A percentile compares a stretch with the other conserved stretches of the same genome.
These are phyloP conservation scores for Capsella bursapastoris DNA, from an alignment of 345 rosid species.

Conservation along the genomic window DNA sequence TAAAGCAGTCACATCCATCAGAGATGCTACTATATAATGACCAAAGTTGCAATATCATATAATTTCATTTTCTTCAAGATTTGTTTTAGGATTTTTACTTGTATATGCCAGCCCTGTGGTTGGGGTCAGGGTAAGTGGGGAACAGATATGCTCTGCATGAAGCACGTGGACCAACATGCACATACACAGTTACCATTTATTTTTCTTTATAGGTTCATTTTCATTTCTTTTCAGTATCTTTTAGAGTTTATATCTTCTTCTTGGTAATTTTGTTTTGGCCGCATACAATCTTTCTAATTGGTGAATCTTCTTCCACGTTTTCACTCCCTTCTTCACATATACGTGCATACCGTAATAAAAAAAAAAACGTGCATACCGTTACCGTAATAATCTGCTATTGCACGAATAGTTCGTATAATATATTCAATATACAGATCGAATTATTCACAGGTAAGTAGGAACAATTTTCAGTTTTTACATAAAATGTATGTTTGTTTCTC, in stretches of 20 bases:
- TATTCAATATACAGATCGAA: no score
- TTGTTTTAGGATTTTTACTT: conserved; percentile 33
- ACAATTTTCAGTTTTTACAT: no score
- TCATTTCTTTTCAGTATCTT: not conserved
- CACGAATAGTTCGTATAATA: no score
- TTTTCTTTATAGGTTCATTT: conserved; percentile 28
- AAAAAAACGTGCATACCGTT: no score
- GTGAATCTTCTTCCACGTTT: conserved; percentile 35
- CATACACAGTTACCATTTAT: conserved; percentile 32
- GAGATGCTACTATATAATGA: conserved; percentile 3
- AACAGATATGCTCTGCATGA: conserved; percentile 46
- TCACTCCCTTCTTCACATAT: conserved; percentile 14
- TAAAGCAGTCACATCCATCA: conserved; percentile 25
- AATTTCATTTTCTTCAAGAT: conserved; percentile 17
- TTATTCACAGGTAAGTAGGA: no score
- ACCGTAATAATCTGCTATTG: no score
- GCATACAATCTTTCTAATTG: not conserved
- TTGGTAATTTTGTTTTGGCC: not conserved
- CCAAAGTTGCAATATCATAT: conserved; percentile 24
- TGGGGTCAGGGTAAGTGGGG: conserved; percentile 46
- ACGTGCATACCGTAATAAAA: no score
- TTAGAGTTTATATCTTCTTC: not conserved
- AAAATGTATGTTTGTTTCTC: no score
- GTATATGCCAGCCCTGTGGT: conserved; percentile 20
- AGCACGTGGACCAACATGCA: conserved; percentile 50